These are phyloP conservation scores for Nyssa sinensis DNA, from an alignment of 148 eudicot species.

Conservation along the genomic window DNA sequence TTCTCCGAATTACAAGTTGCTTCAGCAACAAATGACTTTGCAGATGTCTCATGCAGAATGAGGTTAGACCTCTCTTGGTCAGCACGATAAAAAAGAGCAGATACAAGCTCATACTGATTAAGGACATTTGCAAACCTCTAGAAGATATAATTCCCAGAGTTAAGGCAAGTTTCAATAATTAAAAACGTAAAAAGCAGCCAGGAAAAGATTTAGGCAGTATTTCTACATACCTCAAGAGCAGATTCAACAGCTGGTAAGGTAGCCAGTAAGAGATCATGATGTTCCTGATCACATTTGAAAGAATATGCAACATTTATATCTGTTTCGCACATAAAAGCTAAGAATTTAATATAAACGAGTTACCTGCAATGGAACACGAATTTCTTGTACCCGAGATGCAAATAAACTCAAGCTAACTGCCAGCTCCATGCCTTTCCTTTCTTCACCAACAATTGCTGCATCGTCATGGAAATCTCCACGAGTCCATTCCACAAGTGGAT, in stretches of 20 bases:
- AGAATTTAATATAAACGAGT: slow-evolving; percentile 4
- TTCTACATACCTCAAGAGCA: slow-evolving; percentile 66
- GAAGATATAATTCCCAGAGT: slow-evolving; percentile 27
- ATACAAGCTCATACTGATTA: slow-evolving; percentile 77
- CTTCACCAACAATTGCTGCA: slow-evolving; percentile 97
- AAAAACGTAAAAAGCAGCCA: slow-evolving; percentile 15
- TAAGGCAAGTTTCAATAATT: slow-evolving; percentile 12
- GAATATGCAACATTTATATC: slow-evolving; percentile 7
- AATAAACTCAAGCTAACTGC: slow-evolving; percentile 98
- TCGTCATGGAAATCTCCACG: slow-evolving; percentile 98
- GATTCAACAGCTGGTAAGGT: slow-evolving; percentile 83
- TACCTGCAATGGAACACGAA: slow-evolving; percentile 97
- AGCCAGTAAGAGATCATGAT: slow-evolving; percentile 84
- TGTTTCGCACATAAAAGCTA: slow-evolving; percentile 6
- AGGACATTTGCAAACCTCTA: slow-evolving; percentile 70
- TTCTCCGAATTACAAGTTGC: slow-evolving; percentile 67
- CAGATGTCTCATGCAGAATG: slow-evolving; percentile 76
- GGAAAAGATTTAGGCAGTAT: slow-evolving; percentile 12
- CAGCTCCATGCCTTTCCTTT: slow-evolving; percentile 97
- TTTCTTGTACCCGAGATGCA: slow-evolving; percentile 99
- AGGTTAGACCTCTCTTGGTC: slow-evolving; percentile 92
- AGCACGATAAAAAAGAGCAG: slow-evolving; percentile 58
- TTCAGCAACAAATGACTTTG: slow-evolving; percentile 77
- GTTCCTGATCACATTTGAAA: slow-evolving; percentile 56
- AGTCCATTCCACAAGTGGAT: slow-evolving; percentile 98